Percentiles rank a stretch among this genome's conserved stretches.
Conservation (phyloP, 305 asterid genomes). For the Petunia hybrid region DNA sequence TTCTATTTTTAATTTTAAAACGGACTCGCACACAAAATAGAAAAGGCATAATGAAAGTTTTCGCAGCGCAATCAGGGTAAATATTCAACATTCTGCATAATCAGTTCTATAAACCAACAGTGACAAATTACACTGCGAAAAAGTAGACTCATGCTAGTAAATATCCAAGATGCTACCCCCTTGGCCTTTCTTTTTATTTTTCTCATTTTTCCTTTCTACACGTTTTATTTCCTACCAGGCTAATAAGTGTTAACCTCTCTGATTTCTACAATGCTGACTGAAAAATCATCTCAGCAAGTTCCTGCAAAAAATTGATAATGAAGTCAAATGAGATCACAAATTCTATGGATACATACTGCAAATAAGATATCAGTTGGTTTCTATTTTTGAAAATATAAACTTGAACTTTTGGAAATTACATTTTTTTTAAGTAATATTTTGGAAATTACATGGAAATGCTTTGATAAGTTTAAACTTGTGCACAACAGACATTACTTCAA, state of each 20-base stretch:
- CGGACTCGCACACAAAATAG: too few relatives aligned
- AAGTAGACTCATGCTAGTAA: neutral
- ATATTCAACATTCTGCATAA: neutral
- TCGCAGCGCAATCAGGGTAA: neutral
- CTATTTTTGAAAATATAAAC: too few relatives aligned
- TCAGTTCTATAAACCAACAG: neutral
- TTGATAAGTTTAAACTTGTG: neutral
- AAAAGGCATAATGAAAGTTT: neutral
- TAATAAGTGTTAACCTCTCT: neutral
- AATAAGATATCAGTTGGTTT: too few relatives aligned
- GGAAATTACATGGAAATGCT: neutral
- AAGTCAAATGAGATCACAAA: neutral
- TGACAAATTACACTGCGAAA: neutral
- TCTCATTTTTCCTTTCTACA: neutral
- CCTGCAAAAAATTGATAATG: conserved; percentile 50
- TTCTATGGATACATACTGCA: too few relatives aligned
- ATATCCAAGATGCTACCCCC: neutral
- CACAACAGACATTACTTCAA: too few relatives aligned
- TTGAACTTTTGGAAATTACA: too few relatives aligned
- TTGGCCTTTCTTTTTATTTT: neutral
- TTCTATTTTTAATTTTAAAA: too few relatives aligned
- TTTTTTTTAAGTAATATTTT: too few relatives aligned
- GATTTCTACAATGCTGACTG: conserved; percentile 59
- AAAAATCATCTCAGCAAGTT: conserved; percentile 82
- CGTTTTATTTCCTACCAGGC: neutral